A percentile compares a stretch with the other conserved stretches of the same genome.
Evolutionary conservation across 306 rosid genomes (phyloP).

Genomic region (Lathyrus tuberosus): DNA sequence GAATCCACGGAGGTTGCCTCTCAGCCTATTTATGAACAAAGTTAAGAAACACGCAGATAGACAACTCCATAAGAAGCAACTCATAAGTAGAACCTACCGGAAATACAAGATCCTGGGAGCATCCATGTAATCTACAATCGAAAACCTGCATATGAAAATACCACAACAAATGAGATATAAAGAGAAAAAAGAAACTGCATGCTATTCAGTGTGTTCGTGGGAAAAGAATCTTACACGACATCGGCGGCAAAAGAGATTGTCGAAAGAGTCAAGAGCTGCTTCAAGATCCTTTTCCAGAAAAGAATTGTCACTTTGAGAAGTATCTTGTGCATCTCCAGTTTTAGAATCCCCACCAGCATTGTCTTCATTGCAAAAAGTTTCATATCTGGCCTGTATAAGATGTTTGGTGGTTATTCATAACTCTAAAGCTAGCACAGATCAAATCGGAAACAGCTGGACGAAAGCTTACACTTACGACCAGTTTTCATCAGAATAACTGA

Average conservation of each 20-base stretch:
- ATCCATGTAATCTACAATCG: conserved; percentile 97
- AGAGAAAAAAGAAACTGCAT: conserved; percentile 21
- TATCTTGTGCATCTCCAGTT: conserved; percentile 57
- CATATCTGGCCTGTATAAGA: conserved; percentile 98
- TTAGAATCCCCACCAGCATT: conserved; percentile 55
- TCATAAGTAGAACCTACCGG: conserved; percentile 65
- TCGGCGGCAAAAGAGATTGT: conserved; percentile 95
- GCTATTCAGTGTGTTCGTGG: conserved; percentile 25
- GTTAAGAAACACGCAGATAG: conserved; percentile 20
- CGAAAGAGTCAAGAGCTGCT: conserved; percentile 96
- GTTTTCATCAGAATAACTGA: conserved; percentile 53
- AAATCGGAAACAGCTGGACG: conserved; percentile 6
- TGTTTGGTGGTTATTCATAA: conserved; percentile 90
- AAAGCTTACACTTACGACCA: conserved; percentile 74
- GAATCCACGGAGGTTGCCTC: conserved; percentile 72
- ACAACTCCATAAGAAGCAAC: conserved; percentile 25
- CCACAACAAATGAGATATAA: conserved; percentile 30
- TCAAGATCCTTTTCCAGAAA: conserved; percentile 93
- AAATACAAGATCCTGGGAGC: conserved; percentile 97
- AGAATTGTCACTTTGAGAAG: conserved; percentile 58
- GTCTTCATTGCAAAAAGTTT: conserved; percentile 60
- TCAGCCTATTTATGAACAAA: conserved; percentile 71
- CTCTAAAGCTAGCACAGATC: conserved; percentile 79
- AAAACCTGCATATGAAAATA: conserved; percentile 65
- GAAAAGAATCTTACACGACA: conserved; percentile 72